Evolutionary conservation across 352 stramenopile genomes (phyloP), one percentile per base, ranked within the genome.

Genomic region (Phytopythium kandeliae): DNA sequence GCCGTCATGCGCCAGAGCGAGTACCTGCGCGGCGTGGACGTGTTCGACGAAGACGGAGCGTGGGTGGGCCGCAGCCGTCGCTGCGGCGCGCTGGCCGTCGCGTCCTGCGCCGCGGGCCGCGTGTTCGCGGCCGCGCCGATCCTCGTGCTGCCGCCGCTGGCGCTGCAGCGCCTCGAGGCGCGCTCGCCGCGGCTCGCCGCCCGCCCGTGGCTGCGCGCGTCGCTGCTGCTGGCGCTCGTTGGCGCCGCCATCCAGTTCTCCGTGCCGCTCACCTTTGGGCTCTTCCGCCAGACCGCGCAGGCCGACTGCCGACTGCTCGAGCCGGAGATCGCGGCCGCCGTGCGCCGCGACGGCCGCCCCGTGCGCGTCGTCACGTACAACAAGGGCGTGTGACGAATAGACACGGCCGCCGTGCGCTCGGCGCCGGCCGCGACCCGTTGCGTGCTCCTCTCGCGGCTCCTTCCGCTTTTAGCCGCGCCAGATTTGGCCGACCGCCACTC

Each of bases 1-100:
- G 71, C 74, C 9, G 76, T 91, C 53, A 95, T 95, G 81, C 72
- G 85, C 17, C 79, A 92, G 57, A 90, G 76, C 57, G 85, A 95
- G 61, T 95, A 85, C 60, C 62, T 78, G 19, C 76, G 81, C 40
- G 85, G 85, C 42, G 78, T 95, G 12, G 60, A 90, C 64, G 63
- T 95, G 38, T 91, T 88, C 63, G 78, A 93, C 58, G 76, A 90
- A 62, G 71, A 86, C 45, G 81, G 82, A 55, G 80, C 89, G 53
- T 70, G 71, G 28, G 65, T 91, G 19, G 85, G 85, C 49, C 90
- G 82, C 58, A 91, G 79, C 58, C 78, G 71, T 37, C 78, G 74
- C 42, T 86, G 74, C 41, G 85, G 85, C 21, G 69, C 78, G 10
- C 59, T 92, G 8, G 85, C 85, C 2, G 78, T 91, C 15, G 69